Evolutionary conservation across 345 rosid genomes (phyloP).

Genomic region (Euphorbia pulcherrima): DNA sequence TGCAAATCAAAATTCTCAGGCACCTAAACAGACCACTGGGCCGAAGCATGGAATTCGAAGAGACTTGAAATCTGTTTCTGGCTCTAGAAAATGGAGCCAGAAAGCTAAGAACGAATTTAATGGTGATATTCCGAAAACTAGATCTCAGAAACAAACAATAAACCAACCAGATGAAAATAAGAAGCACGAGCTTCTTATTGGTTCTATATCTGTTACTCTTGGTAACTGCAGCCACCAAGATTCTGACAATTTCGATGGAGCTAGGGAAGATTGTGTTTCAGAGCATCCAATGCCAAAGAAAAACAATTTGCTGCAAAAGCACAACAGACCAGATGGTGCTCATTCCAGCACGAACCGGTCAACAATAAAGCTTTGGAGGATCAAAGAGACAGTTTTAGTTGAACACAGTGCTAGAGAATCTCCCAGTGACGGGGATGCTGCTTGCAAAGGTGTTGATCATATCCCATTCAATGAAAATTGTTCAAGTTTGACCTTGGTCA

Average conservation of each 20-base stretch:
- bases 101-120: constrained; percentile 50
- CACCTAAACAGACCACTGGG: constrained; percentile 42
- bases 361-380: constrained; percentile 40
- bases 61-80: constrained; percentile 37
- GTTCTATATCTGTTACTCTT: constrained; percentile 71
- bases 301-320: constrained; percentile 36
- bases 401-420: constrained; percentile 27
- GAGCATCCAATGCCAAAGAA: constrained; percentile 44
- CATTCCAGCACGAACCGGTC: constrained; percentile 25
- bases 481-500: constrained; percentile 12
- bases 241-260: constrained; percentile 29
- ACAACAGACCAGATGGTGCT: constrained; percentile 26
- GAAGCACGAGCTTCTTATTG: constrained; percentile 62
- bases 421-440: constrained; percentile 16
- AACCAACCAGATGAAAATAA: constrained; percentile 42
- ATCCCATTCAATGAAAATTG: constrained; percentile 17
- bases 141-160: constrained; percentile 40
- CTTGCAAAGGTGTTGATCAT: constrained; percentile 18
- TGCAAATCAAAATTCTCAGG: constrained; percentile 35
- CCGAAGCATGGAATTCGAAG: constrained; percentile 54
- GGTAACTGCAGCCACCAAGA: constrained; percentile 37
- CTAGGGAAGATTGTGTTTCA: constrained; percentile 29
- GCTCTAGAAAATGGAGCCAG: constrained; percentile 70
- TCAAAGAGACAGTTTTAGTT: constrained; percentile 15
- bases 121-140: constrained; percentile 31